Conservation (phyloP, 805 yeast species). For the Isabelozyma pseudorhagii region DNA sequence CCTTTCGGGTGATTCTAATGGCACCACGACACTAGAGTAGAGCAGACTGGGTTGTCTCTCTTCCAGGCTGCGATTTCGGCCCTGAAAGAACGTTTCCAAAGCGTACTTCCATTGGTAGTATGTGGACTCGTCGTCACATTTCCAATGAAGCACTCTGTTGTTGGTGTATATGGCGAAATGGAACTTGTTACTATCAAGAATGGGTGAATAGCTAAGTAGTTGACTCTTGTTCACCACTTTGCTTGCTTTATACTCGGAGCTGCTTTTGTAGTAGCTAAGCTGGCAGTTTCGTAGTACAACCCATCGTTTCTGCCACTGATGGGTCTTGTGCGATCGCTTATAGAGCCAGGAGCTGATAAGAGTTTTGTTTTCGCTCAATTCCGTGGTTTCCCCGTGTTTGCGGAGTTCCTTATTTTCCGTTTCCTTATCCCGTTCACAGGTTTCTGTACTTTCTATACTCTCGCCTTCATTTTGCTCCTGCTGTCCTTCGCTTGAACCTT, state of each 20-base stretch:
- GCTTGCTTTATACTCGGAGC: constrained; percentile 34
- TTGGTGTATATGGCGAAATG: constrained; percentile 22
- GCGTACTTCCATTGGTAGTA: constrained; percentile 13
- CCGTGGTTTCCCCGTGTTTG: not conserved
- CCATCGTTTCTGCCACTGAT: constrained; percentile 39
- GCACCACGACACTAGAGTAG: too few relatives aligned
- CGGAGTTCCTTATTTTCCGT: too few relatives aligned
- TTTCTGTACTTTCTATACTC: too few relatives aligned
- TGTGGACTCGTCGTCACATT: constrained; percentile 6
- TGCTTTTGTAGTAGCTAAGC: constrained; percentile 36
- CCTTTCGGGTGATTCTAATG: not conserved
- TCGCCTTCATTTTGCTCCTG: too few relatives aligned
- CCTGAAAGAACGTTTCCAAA: constrained; percentile 4
- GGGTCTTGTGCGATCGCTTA: constrained; percentile 18
- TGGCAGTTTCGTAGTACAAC: constrained; percentile 36
- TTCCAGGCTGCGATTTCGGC: not conserved
- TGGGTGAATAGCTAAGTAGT: constrained; percentile 15
- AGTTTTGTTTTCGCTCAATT: constrained; percentile 1
- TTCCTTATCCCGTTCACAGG: too few relatives aligned
- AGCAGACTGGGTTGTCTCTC: too few relatives aligned
- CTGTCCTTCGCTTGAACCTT: too few relatives aligned
- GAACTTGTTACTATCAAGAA: constrained; percentile 10
- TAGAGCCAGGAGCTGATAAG: constrained; percentile 4
- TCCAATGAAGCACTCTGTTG: constrained; percentile 17
- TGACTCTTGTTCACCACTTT: constrained; percentile 23